These are phyloP conservation scores for Castanea sativa DNA, from an alignment of 306 rosid genomes.

Conservation along the genomic window DNA sequence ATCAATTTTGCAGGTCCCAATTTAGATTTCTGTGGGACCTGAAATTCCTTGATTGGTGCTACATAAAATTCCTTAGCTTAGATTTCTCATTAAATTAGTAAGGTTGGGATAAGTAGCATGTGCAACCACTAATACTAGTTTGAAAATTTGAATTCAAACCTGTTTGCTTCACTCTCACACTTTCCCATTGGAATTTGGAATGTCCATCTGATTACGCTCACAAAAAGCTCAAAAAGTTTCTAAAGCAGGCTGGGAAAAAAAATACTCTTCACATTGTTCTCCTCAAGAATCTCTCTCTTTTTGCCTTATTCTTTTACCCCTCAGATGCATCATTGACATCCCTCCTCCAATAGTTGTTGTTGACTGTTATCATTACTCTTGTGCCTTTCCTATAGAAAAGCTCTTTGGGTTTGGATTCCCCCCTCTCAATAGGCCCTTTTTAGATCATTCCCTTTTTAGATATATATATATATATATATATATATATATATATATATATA, in stretches of 20 bases:
- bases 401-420: no score
- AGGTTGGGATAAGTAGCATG: conserved; percentile 30
- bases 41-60: conserved; percentile 7
- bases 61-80: background rate
- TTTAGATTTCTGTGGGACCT: conserved; percentile 27
- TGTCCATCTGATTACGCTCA: background rate
- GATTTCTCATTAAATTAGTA: conserved; percentile 22
- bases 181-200: conserved; percentile 17
- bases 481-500: no score
- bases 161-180: conserved; percentile 24
- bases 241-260: no score
- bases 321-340: background rate
- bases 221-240: conserved; percentile 9
- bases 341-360: background rate
- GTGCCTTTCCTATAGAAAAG: background rate
- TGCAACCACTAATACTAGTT: conserved; percentile 28
- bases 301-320: background rate
- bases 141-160: conserved; percentile 16
- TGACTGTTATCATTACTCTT: background rate
- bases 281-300: background rate
- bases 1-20: conserved; percentile 32
- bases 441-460: background rate
- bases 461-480: no score
- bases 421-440: no score
- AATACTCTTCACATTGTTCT: no score